These are phyloP conservation scores for Cercospora sesami DNA, from an alignment of 2,329 filamentous ascomycete species.

Conservation along the genomic window DNA sequence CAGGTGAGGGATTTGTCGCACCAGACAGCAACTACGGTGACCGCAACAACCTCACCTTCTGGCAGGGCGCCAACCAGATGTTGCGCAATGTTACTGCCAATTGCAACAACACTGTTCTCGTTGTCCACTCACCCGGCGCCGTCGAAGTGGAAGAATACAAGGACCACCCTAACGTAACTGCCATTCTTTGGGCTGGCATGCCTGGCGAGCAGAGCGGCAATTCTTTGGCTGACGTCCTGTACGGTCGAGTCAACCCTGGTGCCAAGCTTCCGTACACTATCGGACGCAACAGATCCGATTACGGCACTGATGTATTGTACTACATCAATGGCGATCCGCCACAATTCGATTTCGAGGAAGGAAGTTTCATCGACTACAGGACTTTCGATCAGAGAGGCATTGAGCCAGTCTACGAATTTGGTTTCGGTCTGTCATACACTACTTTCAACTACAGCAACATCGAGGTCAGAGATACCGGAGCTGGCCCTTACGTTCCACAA, in stretches of 20 bases:
- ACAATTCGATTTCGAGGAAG: slow-evolving; percentile 73
- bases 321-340: slow-evolving; percentile 68
- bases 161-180: slow-evolving; percentile 72
- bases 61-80: slow-evolving; percentile 30
- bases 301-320: slow-evolving; percentile 63
- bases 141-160: slow-evolving; percentile 79
- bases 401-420: slow-evolving; percentile 63
- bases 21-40: slow-evolving; percentile 84
- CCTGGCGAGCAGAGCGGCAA: slow-evolving; percentile 37
- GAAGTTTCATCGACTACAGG: slow-evolving; percentile 78
- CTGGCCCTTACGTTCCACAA: slow-evolving; percentile 59
- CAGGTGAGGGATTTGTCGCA: slow-evolving; percentile 80
- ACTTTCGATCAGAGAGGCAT: slow-evolving; percentile 67
- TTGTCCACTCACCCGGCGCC: slow-evolving; percentile 82
- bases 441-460: slow-evolving; percentile 73
- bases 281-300: slow-evolving; percentile 66
- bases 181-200: slow-evolving; percentile 68
- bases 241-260: slow-evolving; percentile 25
- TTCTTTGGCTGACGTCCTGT: slow-evolving; percentile 28
- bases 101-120: slow-evolving; percentile 66
- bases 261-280: slow-evolving; percentile 63
- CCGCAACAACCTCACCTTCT: slow-evolving; percentile 69
- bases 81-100: slow-evolving; percentile 34
- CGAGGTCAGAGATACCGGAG: slow-evolving; percentile 52
- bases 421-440: slow-evolving; percentile 65